These are phyloP conservation scores for Dichomitus squalens DNA, from an alignment of 1,284 basidiomycete species.

Conservation along the genomic window DNA sequence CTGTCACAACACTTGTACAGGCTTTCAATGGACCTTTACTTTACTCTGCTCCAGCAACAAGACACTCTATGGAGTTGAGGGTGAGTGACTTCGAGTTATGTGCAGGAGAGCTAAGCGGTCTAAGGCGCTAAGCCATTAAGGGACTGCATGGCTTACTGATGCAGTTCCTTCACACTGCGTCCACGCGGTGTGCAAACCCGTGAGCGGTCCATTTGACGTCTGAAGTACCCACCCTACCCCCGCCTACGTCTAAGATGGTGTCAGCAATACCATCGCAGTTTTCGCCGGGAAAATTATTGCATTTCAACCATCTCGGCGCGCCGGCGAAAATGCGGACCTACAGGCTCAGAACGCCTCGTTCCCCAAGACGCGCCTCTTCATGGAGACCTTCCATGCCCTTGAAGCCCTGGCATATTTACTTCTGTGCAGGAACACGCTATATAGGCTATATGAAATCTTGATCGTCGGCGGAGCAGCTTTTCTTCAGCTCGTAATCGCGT, in stretches of 20 bases:
- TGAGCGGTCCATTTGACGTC: not conserved
- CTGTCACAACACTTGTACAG: too few relatives aligned
- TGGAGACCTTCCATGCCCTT: not conserved
- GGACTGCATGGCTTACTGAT: too few relatives aligned
- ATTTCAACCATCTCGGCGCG: not conserved
- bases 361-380: too few relatives aligned
- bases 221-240: not conserved
- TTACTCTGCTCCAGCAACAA: too few relatives aligned
- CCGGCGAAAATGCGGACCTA: slow-evolving; percentile 15
- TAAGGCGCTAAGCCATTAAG: too few relatives aligned
- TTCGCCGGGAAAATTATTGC: slow-evolving; percentile 7
- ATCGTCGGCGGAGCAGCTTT: not conserved
- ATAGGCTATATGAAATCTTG: not conserved
- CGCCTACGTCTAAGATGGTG: not conserved
- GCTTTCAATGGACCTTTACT: too few relatives aligned
- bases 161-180: not conserved
- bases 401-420: not conserved
- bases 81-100: too few relatives aligned
- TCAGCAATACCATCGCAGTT: not conserved
- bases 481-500: not conserved
- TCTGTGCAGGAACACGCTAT: not conserved
- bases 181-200: not conserved
- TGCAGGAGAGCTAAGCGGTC: too few relatives aligned
- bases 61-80: too few relatives aligned
- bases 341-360: not conserved